phyloP scores from a whole-genome alignment of 2,329 filamentous ascomycete genomes.

The Trichoderma atrobrunneum region DNA sequence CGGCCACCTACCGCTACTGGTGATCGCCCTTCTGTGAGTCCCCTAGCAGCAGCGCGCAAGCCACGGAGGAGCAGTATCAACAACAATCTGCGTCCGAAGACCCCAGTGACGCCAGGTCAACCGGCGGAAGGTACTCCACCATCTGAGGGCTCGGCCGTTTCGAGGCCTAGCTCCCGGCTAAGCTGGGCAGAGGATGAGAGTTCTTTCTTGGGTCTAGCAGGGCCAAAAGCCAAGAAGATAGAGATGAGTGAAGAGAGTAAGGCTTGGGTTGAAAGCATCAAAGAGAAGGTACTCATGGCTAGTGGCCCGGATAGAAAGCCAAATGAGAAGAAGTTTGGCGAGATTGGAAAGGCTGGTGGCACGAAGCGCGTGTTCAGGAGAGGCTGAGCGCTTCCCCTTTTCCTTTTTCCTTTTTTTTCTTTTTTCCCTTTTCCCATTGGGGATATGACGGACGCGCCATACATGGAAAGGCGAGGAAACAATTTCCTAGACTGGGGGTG shows the following conservation, averaged over 20 bases:
- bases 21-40: constrained; percentile 41
- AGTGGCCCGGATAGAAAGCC: constrained; percentile 53
- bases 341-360: constrained; percentile 67
- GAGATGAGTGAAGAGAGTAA: constrained; percentile 70
- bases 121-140: constrained; percentile 41
- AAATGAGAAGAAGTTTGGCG: constrained; percentile 53
- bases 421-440: neutral
- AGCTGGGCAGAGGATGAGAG: constrained; percentile 60
- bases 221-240: constrained; percentile 62
- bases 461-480: neutral
- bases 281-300: constrained; percentile 72
- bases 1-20: constrained; percentile 42
- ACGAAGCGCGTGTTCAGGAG: constrained; percentile 70
- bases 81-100: constrained; percentile 38
- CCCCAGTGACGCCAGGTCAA: constrained; percentile 39
- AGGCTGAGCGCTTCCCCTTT: constrained; percentile 13
- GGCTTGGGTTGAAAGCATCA: constrained; percentile 80
- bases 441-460: neutral
- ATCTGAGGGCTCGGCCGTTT: constrained; percentile 45
- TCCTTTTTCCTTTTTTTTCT: neutral
- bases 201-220: constrained; percentile 64
- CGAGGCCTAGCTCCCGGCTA: constrained; percentile 51
- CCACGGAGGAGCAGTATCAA: constrained; percentile 44
- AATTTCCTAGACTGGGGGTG: constrained; percentile 1
- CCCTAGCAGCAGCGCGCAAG: constrained; percentile 52